Percentiles rank a stretch among this genome's conserved stretches.
phyloP scores from a whole-genome alignment of 1,284 basidiomycete genomes.

The Heliocybe sulcata region DNA sequence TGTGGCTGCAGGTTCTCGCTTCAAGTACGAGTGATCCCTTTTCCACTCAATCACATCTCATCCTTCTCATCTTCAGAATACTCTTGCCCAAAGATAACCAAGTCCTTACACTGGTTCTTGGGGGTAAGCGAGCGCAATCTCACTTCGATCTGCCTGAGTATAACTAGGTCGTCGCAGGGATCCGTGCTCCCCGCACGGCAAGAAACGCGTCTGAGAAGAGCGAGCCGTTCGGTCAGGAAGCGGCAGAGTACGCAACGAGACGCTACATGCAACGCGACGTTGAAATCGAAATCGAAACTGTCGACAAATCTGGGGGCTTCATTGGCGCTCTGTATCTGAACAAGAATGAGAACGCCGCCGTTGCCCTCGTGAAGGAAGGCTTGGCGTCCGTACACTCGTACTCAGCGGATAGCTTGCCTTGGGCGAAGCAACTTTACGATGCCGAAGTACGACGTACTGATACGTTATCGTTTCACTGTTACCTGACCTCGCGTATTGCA shows the following conservation, averaged over 20 bases:
- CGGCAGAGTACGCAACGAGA: conserved; percentile 74
- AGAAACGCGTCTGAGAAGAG: conserved; percentile 80
- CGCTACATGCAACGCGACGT: conserved; percentile 92
- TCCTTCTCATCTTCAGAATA: conserved; percentile 38
- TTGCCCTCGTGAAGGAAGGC: conserved; percentile 81
- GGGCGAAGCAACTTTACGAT: conserved; percentile 73
- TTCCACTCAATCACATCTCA: background rate
- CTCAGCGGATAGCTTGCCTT: conserved; percentile 78
- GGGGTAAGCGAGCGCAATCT: conserved; percentile 39
- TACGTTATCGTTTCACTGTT: background rate
- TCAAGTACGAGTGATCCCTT: conserved; percentile 56
- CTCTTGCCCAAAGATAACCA: conserved; percentile 90
- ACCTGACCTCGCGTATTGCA: conserved; percentile 20
- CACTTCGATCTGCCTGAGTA: conserved; percentile 3
- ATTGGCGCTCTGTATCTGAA: conserved; percentile 85
- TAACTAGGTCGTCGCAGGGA: conserved; percentile 37
- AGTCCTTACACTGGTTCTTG: conserved; percentile 82
- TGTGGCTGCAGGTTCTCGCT: conserved; percentile 88
- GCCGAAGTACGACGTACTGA: conserved; percentile 56
- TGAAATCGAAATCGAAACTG: conserved; percentile 85
- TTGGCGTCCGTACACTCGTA: conserved; percentile 83
- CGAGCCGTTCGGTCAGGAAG: conserved; percentile 86
- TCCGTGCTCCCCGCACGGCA: conserved; percentile 78
- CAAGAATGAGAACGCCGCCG: conserved; percentile 79
- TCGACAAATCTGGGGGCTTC: conserved; percentile 95